Evolutionary conservation across 208 protist genomes (phyloP).

Genomic region (Angomonas ambiguus): DNA sequence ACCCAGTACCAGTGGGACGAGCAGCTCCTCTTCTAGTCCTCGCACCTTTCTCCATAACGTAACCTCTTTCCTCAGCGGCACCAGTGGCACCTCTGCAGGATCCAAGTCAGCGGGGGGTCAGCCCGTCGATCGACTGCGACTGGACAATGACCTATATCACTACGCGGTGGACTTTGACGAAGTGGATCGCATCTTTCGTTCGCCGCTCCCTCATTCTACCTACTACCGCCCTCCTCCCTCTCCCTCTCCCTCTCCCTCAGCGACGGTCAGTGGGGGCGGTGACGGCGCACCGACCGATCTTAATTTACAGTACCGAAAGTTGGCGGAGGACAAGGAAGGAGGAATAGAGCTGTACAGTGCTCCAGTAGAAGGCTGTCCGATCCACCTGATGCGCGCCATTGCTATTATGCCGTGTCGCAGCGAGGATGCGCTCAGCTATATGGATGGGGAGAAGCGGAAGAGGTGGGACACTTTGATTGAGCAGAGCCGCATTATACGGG

Average conservation of each 20-base stretch:
- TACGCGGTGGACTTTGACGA: conserved; percentile 4
- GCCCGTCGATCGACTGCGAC: background rate
- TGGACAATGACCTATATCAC: conserved; percentile 7
- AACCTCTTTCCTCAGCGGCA: background rate
- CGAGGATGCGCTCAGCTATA: conserved; percentile 42
- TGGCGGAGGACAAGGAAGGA: conserved; percentile 31
- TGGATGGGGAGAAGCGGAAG: conserved; percentile 42
- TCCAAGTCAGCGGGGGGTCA: background rate
- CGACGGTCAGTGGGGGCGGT: background rate
- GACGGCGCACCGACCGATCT: background rate
- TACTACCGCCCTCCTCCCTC: background rate
- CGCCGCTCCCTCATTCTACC: background rate
- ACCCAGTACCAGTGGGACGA: background rate
- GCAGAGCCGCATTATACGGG: conserved; percentile 41
- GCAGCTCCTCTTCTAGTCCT: background rate
- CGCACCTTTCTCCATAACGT: background rate
- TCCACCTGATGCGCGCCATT: conserved; percentile 73
- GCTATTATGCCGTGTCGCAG: conserved; percentile 55
- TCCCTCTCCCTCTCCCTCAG: background rate
- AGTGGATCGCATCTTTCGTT: background rate
- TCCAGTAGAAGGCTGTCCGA: conserved; percentile 48
- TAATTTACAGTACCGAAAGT: conserved; percentile 32
- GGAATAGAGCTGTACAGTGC: conserved; percentile 54
- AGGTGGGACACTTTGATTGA: conserved; percentile 61
- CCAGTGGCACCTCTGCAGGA: background rate